A percentile compares a stretch with the other conserved stretches of the same genome.
Conservation (phyloP, 2,329 filamentous ascomycete species). For the Colletotrichum sojae region DNA sequence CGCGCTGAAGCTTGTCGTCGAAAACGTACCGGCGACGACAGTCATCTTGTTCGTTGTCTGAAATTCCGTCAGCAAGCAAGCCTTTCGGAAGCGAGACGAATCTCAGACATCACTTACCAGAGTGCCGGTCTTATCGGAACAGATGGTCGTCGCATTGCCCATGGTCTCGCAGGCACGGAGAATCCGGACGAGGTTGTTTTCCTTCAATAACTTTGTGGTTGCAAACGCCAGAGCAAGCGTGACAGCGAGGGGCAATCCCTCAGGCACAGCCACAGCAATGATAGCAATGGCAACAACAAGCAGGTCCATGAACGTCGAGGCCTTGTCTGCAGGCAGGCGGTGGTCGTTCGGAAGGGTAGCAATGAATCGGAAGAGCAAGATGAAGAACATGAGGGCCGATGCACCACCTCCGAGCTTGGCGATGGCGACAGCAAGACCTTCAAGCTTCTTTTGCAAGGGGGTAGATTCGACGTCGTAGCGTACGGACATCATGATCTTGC, state of each 20-base stretch:
- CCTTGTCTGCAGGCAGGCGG: conserved; percentile 67
- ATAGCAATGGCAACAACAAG: conserved; percentile 77
- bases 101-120: neutral
- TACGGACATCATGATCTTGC: conserved; percentile 69
- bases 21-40: conserved; percentile 50
- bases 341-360: conserved; percentile 64
- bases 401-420: conserved; percentile 71
- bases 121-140: conserved; percentile 68
- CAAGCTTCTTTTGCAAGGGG: conserved; percentile 68
- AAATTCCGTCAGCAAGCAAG: neutral
- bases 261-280: conserved; percentile 76
- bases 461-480: conserved; percentile 65
- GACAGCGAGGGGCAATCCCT: conserved; percentile 76
- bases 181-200: conserved; percentile 79
- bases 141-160: conserved; percentile 81
- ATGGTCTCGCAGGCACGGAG: conserved; percentile 80
- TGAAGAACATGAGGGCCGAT: conserved; percentile 76
- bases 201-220: conserved; percentile 77
- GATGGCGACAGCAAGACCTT: conserved; percentile 57
- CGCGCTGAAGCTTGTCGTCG: conserved; percentile 56
- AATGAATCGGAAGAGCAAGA: conserved; percentile 84
- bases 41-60: conserved; percentile 49
- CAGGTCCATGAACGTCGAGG: conserved; percentile 68
- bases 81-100: neutral
- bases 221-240: conserved; percentile 78